These are phyloP conservation scores for Podaxis rugospora DNA, from an alignment of 768 basidiomycete species.

Conservation along the genomic window DNA sequence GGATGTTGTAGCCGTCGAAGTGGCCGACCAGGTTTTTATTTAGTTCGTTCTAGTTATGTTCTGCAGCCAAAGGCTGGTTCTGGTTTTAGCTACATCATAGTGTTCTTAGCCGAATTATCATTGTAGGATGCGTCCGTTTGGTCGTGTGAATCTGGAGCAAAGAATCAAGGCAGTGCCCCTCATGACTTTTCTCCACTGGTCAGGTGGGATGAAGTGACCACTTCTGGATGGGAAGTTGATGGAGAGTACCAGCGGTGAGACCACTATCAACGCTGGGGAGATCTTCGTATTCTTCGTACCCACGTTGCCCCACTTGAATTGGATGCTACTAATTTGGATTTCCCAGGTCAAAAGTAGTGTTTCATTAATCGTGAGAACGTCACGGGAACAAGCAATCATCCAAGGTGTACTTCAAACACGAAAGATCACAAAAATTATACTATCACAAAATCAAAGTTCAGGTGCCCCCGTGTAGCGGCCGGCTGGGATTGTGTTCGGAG, in stretches of 20 bases:
- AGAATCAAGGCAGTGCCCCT: not conserved
- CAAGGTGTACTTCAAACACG: not conserved
- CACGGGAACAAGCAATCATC: not conserved
- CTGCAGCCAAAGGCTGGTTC: too few species aligned
- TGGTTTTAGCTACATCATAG: too few species aligned
- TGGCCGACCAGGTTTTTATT: not conserved
- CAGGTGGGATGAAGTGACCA: not conserved
- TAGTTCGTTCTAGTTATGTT: too few species aligned
- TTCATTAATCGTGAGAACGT: not conserved
- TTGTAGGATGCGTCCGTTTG: not conserved
- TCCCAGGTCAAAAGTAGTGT: not conserved
- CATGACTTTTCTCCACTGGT: not conserved
- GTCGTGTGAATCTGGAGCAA: not conserved
- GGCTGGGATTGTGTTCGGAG: not conserved
- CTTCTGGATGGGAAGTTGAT: not conserved
- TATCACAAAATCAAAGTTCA: constrained; percentile 19
- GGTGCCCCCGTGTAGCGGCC: constrained; percentile 29
- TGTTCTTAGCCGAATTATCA: not conserved
- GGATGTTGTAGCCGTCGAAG: not conserved
- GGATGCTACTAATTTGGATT: not conserved
- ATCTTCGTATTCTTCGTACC: not conserved
- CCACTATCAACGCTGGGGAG: not conserved
- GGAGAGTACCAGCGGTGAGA: not conserved
- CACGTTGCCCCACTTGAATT: not conserved
- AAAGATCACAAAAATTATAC: not conserved